Percentiles rank a stretch among this genome's conserved stretches.
These are phyloP conservation scores for Zygosaccharomyces bailii DNA, from an alignment of 805 yeast genomes.

Conservation along the genomic window DNA sequence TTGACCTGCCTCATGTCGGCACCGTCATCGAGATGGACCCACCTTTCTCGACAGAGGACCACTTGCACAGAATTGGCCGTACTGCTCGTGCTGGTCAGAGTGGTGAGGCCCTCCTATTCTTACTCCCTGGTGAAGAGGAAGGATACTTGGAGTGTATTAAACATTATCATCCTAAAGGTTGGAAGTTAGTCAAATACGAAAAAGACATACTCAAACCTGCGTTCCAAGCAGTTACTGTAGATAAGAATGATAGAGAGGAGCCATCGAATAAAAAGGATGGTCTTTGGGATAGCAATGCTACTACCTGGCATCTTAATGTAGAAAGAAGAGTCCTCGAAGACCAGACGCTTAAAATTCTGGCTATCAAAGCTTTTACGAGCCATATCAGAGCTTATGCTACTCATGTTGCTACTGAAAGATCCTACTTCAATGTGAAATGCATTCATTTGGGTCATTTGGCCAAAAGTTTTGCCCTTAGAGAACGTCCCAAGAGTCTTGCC, in stretches of 20 bases:
- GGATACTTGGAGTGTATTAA: constrained; percentile 64
- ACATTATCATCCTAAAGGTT: constrained; percentile 53
- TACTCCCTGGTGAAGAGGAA: constrained; percentile 89
- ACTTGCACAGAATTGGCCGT: constrained; percentile 93
- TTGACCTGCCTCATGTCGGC: constrained; percentile 84
- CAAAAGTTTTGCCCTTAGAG: constrained; percentile 90
- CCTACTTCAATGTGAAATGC: constrained; percentile 71
- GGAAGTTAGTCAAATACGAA: constrained; percentile 50
- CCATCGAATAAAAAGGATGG: constrained; percentile 36
- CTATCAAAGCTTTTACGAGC: constrained; percentile 78
- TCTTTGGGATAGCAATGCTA: constrained; percentile 89
- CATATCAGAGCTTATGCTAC: constrained; percentile 96
- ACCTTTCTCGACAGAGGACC: constrained; percentile 91
- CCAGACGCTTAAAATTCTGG: constrained; percentile 53
- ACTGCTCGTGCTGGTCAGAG: constrained; percentile 94
- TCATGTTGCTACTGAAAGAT: constrained; percentile 77
- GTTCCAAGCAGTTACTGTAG: constrained; percentile 30
- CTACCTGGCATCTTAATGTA: constrained; percentile 89
- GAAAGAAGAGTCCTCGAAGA: constrained; percentile 87
- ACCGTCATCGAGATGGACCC: constrained; percentile 92
- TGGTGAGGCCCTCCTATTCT: constrained; percentile 74
- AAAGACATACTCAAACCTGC: constrained; percentile 39
- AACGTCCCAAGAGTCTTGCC: constrained; percentile 83
- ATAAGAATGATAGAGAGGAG: constrained; percentile 36
- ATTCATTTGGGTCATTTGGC: constrained; percentile 96